These are phyloP conservation scores for Podila horticola DNA, from an alignment of 192 early-diverging fungal species.

Conservation along the genomic window DNA sequence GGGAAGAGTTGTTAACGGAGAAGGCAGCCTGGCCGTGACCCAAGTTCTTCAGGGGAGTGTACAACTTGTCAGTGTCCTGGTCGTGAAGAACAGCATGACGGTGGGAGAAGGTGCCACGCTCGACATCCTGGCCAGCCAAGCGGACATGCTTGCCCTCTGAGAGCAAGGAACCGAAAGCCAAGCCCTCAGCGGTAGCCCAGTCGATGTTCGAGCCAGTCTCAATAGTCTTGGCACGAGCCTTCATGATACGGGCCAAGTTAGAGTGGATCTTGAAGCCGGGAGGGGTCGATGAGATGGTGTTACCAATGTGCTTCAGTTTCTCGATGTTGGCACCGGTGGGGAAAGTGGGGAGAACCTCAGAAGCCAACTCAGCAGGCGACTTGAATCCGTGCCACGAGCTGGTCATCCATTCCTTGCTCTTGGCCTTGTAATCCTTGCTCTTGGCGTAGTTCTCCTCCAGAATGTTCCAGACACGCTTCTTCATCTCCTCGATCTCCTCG, in stretches of 20 bases:
- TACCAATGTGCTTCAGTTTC: constrained; percentile 84
- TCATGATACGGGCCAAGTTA: constrained; percentile 88
- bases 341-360: constrained; percentile 73
- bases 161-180: constrained; percentile 93
- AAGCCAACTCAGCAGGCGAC: constrained; percentile 77
- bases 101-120: constrained; percentile 99
- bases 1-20: constrained; percentile 94
- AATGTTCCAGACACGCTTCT: constrained; percentile 91
- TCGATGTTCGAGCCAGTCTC: constrained; percentile 86
- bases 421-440: constrained; percentile 91
- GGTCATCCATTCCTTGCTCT: constrained; percentile 93
- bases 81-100: constrained; percentile 97
- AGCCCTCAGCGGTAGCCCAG: constrained; percentile 94
- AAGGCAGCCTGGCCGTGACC: constrained; percentile 88
- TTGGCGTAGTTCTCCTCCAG: constrained; percentile 92
- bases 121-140: constrained; percentile 96
- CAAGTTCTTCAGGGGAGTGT: constrained; percentile 89
- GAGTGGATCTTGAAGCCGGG: constrained; percentile 87
- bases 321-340: constrained; percentile 77
- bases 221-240: constrained; percentile 84
- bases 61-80: constrained; percentile 86
- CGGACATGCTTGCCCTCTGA: constrained; percentile 93
- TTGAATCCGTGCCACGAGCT: constrained; percentile 94
- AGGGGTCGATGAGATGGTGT: constrained; percentile 83
- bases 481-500: constrained; percentile 87